Evolutionary conservation across 2,329 filamentous ascomycete genomes (phyloP), one percentile per base, ranked within the genome.

Genomic region (Lizonia empirigonia): DNA sequence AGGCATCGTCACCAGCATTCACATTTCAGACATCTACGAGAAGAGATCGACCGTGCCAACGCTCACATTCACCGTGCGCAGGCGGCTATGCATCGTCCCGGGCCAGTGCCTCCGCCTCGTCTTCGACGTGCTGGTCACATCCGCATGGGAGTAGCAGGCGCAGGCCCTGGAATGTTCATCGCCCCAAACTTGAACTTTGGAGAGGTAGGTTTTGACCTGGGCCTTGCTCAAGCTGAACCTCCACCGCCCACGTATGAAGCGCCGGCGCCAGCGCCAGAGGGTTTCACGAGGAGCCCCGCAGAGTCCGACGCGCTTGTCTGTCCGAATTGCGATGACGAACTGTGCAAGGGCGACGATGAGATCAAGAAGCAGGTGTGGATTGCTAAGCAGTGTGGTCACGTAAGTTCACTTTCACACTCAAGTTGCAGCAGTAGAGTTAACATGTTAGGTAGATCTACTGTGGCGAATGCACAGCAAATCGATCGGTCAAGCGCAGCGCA

Each of bases 331-430:
- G 86, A 88, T 15, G 82, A 89, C 51, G 93, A 97, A 74, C 77
- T 99, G 13, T 88, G 90, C 5, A 85, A 87, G 41, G 89, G 91
- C 12, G 85, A 85, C 0, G 78, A 80, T 18, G 78, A 82, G 22
- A 69, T 78, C 26, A 91, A 96, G 73, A 86, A 90, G 67, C 89
- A 96, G 64, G 93, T 97, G 56, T 97, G 92, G 91, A 88, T 94
- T 1, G 81, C 94, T 27, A 96, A 92, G 74, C 82, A 82, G 42
- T 99, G 94, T 71, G 94, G 94, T 58, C 94, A 99, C 77, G 94
- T 97, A 82, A 73, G 83, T 79, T 33, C 10, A 16, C 24, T 18
- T 19, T 6, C 7, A 16, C 35, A 19, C 34, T 29, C 20, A 22
- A 13, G 12, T 38, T 37, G 24, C 12, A 5, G 15, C 2, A 10